These are phyloP conservation scores for Nannizziopsis arthrosporioides DNA, from an alignment of 2,329 filamentous ascomycete genomes.

Conservation along the genomic window DNA sequence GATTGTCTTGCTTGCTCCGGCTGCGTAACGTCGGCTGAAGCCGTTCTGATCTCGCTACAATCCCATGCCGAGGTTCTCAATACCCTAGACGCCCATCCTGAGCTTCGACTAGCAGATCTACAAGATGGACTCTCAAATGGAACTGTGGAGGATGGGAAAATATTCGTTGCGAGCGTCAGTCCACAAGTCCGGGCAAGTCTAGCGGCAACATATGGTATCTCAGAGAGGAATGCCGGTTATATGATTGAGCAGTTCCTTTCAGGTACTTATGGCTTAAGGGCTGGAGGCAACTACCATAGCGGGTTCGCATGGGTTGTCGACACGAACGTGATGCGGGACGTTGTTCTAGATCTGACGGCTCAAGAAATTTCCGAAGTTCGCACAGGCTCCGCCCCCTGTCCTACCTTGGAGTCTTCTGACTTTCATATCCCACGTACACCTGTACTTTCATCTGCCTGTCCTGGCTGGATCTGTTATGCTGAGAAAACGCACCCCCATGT, in stretches of 20 bases:
- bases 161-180: slow-evolving; percentile 87
- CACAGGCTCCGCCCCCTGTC: slow-evolving; percentile 11
- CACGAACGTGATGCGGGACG: slow-evolving; percentile 72
- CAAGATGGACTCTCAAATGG: slow-evolving; percentile 46
- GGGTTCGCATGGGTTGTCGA: slow-evolving; percentile 83
- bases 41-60: slow-evolving; percentile 88
- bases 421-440: slow-evolving; percentile 29
- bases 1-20: slow-evolving; percentile 96
- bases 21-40: slow-evolving; percentile 93
- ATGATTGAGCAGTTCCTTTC: slow-evolving; percentile 74
- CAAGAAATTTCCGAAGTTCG: slow-evolving; percentile 51
- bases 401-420: slow-evolving; percentile 13
- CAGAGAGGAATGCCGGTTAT: slow-evolving; percentile 59
- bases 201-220: slow-evolving; percentile 68
- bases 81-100: slow-evolving; percentile 56
- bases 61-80: slow-evolving; percentile 83
- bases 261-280: slow-evolving; percentile 56
- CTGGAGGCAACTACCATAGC: slow-evolving; percentile 60
- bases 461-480: slow-evolving; percentile 97
- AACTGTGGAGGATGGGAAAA: slow-evolving; percentile 43
- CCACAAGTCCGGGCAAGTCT: slow-evolving; percentile 83
- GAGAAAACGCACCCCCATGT: slow-evolving; percentile 96
- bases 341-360: slow-evolving; percentile 66
- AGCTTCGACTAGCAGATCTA: slow-evolving; percentile 38
- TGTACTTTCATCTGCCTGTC: slow-evolving; percentile 73